Percentiles rank a stretch among this genome's conserved stretches.
Conservation (phyloP, 352 stramenopile genomes). For the Pythium rishiriense region DNA sequence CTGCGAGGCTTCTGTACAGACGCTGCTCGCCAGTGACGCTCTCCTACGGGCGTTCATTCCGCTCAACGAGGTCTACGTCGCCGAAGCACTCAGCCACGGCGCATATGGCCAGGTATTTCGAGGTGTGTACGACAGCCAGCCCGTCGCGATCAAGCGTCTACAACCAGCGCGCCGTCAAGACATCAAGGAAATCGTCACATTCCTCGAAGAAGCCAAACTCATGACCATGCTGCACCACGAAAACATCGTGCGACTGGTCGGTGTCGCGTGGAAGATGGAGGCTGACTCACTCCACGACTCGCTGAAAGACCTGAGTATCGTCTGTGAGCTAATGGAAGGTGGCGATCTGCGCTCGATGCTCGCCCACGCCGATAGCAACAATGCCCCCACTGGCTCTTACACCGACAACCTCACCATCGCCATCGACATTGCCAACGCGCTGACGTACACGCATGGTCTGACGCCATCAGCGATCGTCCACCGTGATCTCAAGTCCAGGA, state of each 20-base stretch:
- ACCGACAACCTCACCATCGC: slow-evolving; percentile 5
- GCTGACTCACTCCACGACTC: slow-evolving; percentile 1
- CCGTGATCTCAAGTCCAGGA: slow-evolving; percentile 61
- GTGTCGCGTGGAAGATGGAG: slow-evolving; percentile 32
- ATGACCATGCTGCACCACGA: slow-evolving; percentile 36
- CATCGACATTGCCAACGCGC: background rate
- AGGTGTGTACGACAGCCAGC: slow-evolving; percentile 26
- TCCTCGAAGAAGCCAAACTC: slow-evolving; percentile 34
- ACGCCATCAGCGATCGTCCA: slow-evolving; percentile 39
- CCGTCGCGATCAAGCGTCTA: slow-evolving; percentile 33
- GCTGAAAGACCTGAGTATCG: slow-evolving; percentile 28
- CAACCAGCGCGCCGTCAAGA: slow-evolving; percentile 19
- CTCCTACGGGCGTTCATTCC: too few relatives aligned
- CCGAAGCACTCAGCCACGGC: too few relatives aligned
- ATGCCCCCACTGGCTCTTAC: background rate
- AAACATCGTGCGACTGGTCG: slow-evolving; percentile 39
- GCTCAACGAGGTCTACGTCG: too few relatives aligned
- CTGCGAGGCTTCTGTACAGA: too few relatives aligned
- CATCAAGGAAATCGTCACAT: slow-evolving; percentile 15
- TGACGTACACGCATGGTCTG: background rate
- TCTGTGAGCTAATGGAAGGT: slow-evolving; percentile 40
- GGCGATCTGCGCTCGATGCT: slow-evolving; percentile 39
- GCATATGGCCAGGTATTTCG: slow-evolving; percentile 19
- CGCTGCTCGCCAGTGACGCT: too few relatives aligned
- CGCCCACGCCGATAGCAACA: slow-evolving; percentile 7